Percentiles rank a stretch among this genome's conserved stretches.
phyloP scores from a whole-genome alignment of 805 yeast genomes.

The Sugiyamaella marilandica region DNA sequence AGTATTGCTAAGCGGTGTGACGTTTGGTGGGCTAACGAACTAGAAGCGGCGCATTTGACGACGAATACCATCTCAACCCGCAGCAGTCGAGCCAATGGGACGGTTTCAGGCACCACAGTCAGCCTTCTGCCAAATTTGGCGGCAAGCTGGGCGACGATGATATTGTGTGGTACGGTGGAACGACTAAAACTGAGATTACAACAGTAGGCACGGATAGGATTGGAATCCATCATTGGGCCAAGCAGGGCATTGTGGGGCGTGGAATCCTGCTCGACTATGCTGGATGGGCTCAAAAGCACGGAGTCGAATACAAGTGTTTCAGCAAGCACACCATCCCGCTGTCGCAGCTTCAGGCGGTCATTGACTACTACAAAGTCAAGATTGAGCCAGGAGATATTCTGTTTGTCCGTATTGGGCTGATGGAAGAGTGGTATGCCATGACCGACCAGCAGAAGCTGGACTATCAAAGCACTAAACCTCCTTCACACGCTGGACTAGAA shows the following conservation, averaged over 20 bases:
- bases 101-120: constrained; percentile 31
- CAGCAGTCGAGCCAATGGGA: constrained; percentile 34
- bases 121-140: constrained; percentile 18
- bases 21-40: not conserved
- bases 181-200: constrained; percentile 15
- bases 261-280: constrained; percentile 34
- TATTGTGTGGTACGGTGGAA: constrained; percentile 14
- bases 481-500: constrained; percentile 24
- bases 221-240: constrained; percentile 25
- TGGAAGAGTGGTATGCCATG: constrained; percentile 22
- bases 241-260: constrained; percentile 33
- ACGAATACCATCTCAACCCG: constrained; percentile 29
- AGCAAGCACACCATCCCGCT: constrained; percentile 24
- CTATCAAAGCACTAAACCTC: not conserved
- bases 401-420: constrained; percentile 30
- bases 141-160: constrained; percentile 26
- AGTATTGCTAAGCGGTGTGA: not conserved
- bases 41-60: constrained; percentile 22
- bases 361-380: constrained; percentile 23
- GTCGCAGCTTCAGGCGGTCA: constrained; percentile 23
- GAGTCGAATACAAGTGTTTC: constrained; percentile 27
- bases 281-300: constrained; percentile 26
- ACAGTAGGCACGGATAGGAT: constrained; percentile 15
- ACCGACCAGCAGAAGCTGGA: constrained; percentile 13
- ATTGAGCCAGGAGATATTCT: constrained; percentile 32